These are phyloP conservation scores for Ophiostoma tasmaniense DNA, from an alignment of 2,329 filamentous ascomycete species.

Conservation along the genomic window DNA sequence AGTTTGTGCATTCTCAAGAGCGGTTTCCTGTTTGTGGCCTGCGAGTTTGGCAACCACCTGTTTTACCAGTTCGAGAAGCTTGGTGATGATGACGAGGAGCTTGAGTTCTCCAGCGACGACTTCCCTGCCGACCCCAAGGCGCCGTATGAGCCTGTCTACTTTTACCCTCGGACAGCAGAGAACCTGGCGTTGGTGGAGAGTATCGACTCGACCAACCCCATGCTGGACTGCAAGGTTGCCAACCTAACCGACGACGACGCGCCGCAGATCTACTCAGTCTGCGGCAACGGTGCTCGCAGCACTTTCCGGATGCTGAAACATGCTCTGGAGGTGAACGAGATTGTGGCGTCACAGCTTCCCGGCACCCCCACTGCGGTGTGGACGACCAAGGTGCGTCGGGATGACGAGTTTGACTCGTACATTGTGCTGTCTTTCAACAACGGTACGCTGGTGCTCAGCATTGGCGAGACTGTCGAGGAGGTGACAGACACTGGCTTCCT, in stretches of 20 bases:
- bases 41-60: constrained; percentile 85
- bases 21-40: constrained; percentile 86
- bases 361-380: constrained; percentile 87
- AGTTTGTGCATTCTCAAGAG: constrained; percentile 90
- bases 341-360: constrained; percentile 87
- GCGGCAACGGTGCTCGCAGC: constrained; percentile 79
- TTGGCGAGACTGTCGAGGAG: constrained; percentile 94
- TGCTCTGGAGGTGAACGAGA: constrained; percentile 85
- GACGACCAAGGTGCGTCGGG: constrained; percentile 79
- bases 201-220: constrained; percentile 80
- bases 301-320: constrained; percentile 89
- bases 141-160: constrained; percentile 71
- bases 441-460: constrained; percentile 82
- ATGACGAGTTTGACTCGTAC: constrained; percentile 84
- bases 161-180: constrained; percentile 68
- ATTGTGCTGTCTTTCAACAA: constrained; percentile 92
- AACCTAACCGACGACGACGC: constrained; percentile 89
- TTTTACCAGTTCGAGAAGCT: constrained; percentile 98
- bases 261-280: constrained; percentile 90
- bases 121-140: constrained; percentile 68
- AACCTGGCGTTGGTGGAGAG: constrained; percentile 80
- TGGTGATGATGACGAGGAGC: constrained; percentile 87
- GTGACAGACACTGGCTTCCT: constrained; percentile 90
- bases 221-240: constrained; percentile 83
- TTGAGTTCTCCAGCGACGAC: constrained; percentile 74